A percentile compares a stretch with the other conserved stretches of the same genome.
Conservation (phyloP, 495 filamentous ascomycete genomes). For the Aspergillus nidulans region DNA sequence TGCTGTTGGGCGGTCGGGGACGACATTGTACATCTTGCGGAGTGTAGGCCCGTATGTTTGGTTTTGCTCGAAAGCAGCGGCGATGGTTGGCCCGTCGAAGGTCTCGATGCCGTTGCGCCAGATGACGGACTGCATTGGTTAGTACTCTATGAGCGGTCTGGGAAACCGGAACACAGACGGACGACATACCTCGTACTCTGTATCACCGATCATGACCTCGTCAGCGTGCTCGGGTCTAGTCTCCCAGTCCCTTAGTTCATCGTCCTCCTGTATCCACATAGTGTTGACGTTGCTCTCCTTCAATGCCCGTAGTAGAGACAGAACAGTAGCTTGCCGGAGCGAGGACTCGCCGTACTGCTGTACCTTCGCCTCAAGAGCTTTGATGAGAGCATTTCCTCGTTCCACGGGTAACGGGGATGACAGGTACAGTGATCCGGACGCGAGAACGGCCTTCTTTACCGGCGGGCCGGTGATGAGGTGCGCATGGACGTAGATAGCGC, state of each 20-base stretch:
- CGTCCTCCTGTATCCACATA: conserved; percentile 38
- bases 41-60: conserved; percentile 26
- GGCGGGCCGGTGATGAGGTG: conserved; percentile 35
- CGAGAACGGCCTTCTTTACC: conserved; percentile 33
- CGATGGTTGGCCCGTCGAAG: conserved; percentile 25
- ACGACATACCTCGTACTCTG: conserved; percentile 36
- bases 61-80: conserved; percentile 29
- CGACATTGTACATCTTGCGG: conserved; percentile 36
- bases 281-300: conserved; percentile 36
- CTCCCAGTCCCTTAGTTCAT: conserved; percentile 30
- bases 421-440: conserved; percentile 34
- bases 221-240: conserved; percentile 31
- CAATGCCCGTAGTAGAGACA: conserved; percentile 26
- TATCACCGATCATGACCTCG: conserved; percentile 38
- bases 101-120: conserved; percentile 40
- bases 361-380: conserved; percentile 26
- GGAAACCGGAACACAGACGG: too few species aligned
- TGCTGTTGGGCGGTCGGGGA: conserved; percentile 33
- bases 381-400: conserved; percentile 26
- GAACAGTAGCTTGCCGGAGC: conserved; percentile 24
- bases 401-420: conserved; percentile 32
- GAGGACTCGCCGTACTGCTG: conserved; percentile 27
- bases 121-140: conserved; percentile 29
- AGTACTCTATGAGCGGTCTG: neutral
- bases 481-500: conserved; percentile 37